Conservation (phyloP, 176 grass and related monocot genomes). For the Oryza brachyantha region DNA sequence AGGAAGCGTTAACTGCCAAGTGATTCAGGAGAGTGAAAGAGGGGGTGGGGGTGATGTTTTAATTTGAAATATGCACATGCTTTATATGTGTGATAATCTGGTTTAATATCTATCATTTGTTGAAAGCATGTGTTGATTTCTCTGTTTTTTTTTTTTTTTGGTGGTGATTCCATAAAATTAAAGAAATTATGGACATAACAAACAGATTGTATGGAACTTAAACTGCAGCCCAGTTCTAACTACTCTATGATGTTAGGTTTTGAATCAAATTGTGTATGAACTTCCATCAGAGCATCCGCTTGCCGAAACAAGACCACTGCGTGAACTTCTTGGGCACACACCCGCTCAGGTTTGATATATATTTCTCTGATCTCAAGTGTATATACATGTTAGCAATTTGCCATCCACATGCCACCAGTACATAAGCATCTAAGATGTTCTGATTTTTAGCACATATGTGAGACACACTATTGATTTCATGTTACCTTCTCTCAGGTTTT, state of each 20-base stretch:
- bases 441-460: neutral
- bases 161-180: too few species aligned
- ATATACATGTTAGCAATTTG: neutral
- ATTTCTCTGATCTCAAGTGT: neutral
- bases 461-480: neutral
- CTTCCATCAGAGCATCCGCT: conserved; percentile 91
- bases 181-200: too few species aligned
- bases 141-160: too few species aligned
- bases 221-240: conserved; percentile 20
- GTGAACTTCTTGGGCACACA: conserved; percentile 86
- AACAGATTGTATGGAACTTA: conserved; percentile 1
- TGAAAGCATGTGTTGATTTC: neutral
- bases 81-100: neutral
- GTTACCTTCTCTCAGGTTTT: conserved; percentile 47
- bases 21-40: neutral
- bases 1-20: neutral
- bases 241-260: conserved; percentile 52
- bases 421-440: neutral
- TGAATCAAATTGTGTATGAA: conserved; percentile 96
- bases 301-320: conserved; percentile 82
- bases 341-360: conserved; percentile 75
- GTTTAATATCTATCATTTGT: neutral
- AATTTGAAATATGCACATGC: neutral
- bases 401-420: neutral
- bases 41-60: too few species aligned